Conservation (phyloP, 208 protist genomes). For the Leishmania tarentolae region DNA sequence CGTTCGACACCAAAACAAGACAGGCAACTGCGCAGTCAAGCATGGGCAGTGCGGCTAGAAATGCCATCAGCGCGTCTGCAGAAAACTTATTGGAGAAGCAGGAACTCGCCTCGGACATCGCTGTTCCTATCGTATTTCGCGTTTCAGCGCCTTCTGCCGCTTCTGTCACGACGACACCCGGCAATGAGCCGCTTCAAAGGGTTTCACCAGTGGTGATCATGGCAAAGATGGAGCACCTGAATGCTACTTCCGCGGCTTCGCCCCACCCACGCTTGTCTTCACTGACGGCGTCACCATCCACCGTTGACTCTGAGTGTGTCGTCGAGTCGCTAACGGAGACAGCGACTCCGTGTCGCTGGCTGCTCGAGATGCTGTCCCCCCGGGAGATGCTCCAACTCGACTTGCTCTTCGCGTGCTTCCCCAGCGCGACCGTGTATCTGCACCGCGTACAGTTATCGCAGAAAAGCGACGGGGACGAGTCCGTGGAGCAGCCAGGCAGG, state of each 20-base stretch:
- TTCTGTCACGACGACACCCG: not conserved
- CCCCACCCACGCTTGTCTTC: not conserved
- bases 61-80: constrained; percentile 12
- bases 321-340: constrained; percentile 9
- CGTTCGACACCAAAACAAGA: constrained; percentile 11
- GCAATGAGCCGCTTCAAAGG: not conserved
- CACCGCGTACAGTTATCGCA: constrained; percentile 52
- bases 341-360: constrained; percentile 18
- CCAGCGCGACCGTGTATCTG: constrained; percentile 45
- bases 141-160: constrained; percentile 11
- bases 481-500: not conserved
- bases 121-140: constrained; percentile 8
- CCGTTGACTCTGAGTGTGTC: not conserved
- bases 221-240: constrained; percentile 82
- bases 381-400: constrained; percentile 55
- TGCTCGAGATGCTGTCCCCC: constrained; percentile 59
- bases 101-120: constrained; percentile 11
- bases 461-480: not conserved
- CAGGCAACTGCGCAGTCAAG: constrained; percentile 8
- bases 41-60: not conserved
- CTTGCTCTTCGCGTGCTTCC: constrained; percentile 61
- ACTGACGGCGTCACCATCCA: not conserved
- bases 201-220: constrained; percentile 15
- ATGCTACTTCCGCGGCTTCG: constrained; percentile 21
- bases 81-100: constrained; percentile 16